Evolutionary conservation across 2,329 filamentous ascomycete genomes (phyloP), one percentile per base, ranked within the genome.

Genomic region (Beauveria scarabaeidicola): DNA sequence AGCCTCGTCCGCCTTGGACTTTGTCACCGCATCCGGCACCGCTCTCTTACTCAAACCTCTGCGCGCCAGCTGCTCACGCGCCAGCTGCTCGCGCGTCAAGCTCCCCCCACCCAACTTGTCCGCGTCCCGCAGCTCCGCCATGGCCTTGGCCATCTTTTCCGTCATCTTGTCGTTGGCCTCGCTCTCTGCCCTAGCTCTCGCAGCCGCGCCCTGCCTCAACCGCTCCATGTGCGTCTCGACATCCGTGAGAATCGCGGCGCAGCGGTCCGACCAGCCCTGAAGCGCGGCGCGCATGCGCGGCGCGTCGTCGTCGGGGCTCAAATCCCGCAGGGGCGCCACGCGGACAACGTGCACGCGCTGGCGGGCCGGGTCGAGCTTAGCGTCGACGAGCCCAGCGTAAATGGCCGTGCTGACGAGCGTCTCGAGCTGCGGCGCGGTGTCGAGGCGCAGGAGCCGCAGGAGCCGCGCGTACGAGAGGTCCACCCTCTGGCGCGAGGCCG

Each of bases 341-440:
- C 89, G 87, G 54, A 86, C 87, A 58, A 97, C 85, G 69, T 87
- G 83, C 23, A 97, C 88, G 62, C 82, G 81, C 38, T 87, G 84
- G 59, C 87, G 81, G 61, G 84, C 83, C 4, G 92, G 90, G 69
- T 97, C 90, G 59, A 99, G 86, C 44, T 90, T 92, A 7, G 88
- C 93, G 43, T 83, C 81, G 52, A 99, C 76, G 2, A 99, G 83
- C 44, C 88, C 89, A 6, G 88, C 85, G 76, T 97, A 97, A 69
- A 97, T 88, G 66, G 91, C 89, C 41, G 86, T 85, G 66, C 93
- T 94, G 65, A 97, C 85, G 62, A 97, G 83, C 64, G 88, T 84
- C 77, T 99, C 94, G 58, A 99, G 84, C 48, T 89, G 84, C 46
- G 87, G 81, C 25, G 82, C 70, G 38, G 82, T 83, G 32, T 81